Conservation (phyloP, 1,284 basidiomycete species). For the Xanthoconium separans region DNA sequence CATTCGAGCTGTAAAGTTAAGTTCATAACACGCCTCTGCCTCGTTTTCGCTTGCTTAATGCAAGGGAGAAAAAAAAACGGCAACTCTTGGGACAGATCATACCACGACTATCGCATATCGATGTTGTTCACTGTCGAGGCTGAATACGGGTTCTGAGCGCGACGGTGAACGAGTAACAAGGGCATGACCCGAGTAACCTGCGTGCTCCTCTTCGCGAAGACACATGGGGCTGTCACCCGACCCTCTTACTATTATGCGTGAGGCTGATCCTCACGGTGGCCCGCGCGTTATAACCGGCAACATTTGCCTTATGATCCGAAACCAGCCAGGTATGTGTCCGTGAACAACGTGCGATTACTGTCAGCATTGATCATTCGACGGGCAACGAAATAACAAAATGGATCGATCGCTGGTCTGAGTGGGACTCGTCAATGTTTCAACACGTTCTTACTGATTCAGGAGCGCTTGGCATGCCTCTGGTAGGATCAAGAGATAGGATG, state of each 20-base stretch:
- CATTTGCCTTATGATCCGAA: background rate
- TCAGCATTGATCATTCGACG: too few species aligned
- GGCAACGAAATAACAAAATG: background rate
- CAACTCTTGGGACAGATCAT: background rate
- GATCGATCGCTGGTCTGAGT: background rate
- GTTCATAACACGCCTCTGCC: conserved; percentile 22
- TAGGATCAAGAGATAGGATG: background rate
- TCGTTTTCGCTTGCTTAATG: conserved; percentile 24
- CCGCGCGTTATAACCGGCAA: background rate
- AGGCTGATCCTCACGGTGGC: conserved; percentile 10
- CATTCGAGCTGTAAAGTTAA: conserved; percentile 15
- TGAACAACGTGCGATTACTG: background rate
- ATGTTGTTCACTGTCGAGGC: background rate
- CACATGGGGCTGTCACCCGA: background rate
- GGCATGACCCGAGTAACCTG: background rate
- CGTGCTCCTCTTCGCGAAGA: background rate
- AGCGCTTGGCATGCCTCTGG: background rate
- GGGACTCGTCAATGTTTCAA: background rate
- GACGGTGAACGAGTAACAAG: background rate
- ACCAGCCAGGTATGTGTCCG: background rate
- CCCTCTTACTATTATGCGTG: background rate
- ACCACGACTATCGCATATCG: background rate
- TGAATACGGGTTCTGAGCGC: background rate
- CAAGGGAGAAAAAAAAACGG: conserved; percentile 12
- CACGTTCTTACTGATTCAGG: background rate